These are phyloP conservation scores for Emergomyces africanus DNA, from an alignment of 2,329 filamentous ascomycete genomes.

Conservation along the genomic window DNA sequence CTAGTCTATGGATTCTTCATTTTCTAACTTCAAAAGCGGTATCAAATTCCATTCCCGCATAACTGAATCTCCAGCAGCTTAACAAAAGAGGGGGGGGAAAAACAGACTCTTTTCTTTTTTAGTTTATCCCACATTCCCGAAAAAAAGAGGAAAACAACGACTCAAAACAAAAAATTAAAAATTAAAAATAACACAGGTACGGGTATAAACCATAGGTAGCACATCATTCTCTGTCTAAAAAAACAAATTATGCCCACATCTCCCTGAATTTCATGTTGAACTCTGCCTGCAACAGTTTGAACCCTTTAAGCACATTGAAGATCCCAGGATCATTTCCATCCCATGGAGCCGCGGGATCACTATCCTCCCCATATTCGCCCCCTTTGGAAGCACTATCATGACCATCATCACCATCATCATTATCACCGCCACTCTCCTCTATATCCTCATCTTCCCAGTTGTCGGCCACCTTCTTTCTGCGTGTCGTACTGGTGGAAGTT, in stretches of 20 bases:
- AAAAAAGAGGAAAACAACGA: neutral
- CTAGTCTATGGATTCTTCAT: neutral
- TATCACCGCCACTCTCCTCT: conserved; percentile 8
- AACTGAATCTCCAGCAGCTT: neutral
- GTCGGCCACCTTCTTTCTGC: conserved; percentile 9
- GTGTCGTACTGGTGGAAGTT: neutral
- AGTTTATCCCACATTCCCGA: neutral
- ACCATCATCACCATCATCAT: conserved; percentile 1
- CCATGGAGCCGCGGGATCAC: neutral
- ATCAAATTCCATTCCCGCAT: neutral
- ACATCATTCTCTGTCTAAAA: neutral
- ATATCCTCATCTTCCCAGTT: conserved; percentile 14
- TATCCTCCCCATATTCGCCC: neutral
- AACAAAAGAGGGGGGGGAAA: neutral
- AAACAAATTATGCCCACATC: conserved; percentile 9
- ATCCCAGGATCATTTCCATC: conserved; percentile 10
- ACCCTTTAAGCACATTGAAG: conserved; percentile 17
- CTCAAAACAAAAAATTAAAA: too few relatives aligned
- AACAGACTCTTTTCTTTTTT: neutral
- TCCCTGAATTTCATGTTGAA: conserved; percentile 23
- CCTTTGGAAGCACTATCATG: conserved; percentile 4
- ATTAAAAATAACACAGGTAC: neutral
- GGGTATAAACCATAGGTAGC: neutral
- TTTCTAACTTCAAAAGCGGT: neutral
- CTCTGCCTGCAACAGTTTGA: conserved; percentile 18